Evolutionary conservation across 768 basidiomycete genomes (phyloP).

Genomic region (Postia placenta): DNA sequence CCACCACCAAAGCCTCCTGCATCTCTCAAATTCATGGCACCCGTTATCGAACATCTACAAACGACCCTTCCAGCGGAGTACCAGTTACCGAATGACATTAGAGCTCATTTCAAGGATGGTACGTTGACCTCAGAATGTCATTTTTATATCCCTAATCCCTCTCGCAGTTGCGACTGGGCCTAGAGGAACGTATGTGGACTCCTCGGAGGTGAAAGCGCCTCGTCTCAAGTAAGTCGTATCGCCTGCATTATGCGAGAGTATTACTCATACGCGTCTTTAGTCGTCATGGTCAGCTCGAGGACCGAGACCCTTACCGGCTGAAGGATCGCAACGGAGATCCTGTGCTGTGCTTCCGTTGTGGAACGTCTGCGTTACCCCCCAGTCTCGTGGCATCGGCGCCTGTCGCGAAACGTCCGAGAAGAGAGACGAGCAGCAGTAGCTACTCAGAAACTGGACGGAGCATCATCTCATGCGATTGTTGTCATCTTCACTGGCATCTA

Average conservation of each 20-base stretch:
- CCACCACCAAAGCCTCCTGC: conserved; percentile 61
- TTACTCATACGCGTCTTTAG: conserved; percentile 28
- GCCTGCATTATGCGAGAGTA: background rate
- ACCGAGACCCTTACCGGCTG: conserved; percentile 82
- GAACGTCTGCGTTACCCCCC: conserved; percentile 66
- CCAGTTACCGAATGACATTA: conserved; percentile 80
- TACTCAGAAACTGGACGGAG: conserved; percentile 55
- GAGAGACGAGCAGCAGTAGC: conserved; percentile 34
- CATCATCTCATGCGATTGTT: conserved; percentile 94
- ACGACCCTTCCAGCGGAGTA: conserved; percentile 72
- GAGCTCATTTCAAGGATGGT: conserved; percentile 85
- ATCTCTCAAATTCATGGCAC: conserved; percentile 50
- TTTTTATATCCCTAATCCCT: background rate
- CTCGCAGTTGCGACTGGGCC: conserved; percentile 67
- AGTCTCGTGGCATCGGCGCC: conserved; percentile 46
- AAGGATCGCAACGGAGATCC: conserved; percentile 79
- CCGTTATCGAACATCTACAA: conserved; percentile 67
- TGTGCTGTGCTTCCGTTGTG: conserved; percentile 89
- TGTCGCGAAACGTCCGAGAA: conserved; percentile 48
- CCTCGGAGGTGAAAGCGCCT: conserved; percentile 65
- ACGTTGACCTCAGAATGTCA: conserved; percentile 7
- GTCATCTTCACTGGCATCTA: conserved; percentile 91
- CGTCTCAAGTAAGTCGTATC: conserved; percentile 73
- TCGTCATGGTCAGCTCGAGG: conserved; percentile 85
- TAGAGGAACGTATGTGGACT: conserved; percentile 81